phyloP scores from a whole-genome alignment of 2,329 filamentous ascomycete species.

The Ophiocordyceps camponoti-leonardi region DNA sequence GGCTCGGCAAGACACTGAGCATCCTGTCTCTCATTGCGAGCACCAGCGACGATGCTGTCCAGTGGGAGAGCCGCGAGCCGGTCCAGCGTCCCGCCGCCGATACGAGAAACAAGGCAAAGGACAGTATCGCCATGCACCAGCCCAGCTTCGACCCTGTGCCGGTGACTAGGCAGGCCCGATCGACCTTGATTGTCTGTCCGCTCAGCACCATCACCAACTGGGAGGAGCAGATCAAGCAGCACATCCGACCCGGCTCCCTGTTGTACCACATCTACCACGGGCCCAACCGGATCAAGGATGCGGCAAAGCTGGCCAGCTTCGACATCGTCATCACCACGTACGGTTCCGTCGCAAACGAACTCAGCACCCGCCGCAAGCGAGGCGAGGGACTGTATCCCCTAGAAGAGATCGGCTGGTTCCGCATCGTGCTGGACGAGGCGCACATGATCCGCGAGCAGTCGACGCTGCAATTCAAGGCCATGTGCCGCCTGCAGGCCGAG shows the following conservation, averaged over 20 bases:
- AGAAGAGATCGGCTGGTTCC: constrained; percentile 74
- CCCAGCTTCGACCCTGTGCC: constrained; percentile 29
- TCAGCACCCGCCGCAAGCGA: constrained; percentile 42
- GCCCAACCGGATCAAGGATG: constrained; percentile 51
- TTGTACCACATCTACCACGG: constrained; percentile 80
- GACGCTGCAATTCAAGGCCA: constrained; percentile 69
- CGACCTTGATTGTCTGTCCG: constrained; percentile 76
- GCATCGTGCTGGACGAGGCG: constrained; percentile 85
- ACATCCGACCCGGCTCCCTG: constrained; percentile 48
- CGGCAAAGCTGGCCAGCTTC: constrained; percentile 49
- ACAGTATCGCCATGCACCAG: constrained; percentile 12
- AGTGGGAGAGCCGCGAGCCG: constrained; percentile 41
- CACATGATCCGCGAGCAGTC: constrained; percentile 81
- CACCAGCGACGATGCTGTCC: constrained; percentile 42
- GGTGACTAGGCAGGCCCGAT: constrained; percentile 51
- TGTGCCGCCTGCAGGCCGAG: constrained; percentile 61
- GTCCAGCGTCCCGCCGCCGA: constrained; percentile 26
- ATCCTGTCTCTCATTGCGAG: constrained; percentile 61
- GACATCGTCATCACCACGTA: constrained; percentile 91
- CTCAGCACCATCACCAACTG: constrained; percentile 87
- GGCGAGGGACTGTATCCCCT: constrained; percentile 48
- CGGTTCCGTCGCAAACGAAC: constrained; percentile 68
- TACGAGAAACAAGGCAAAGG: constrained; percentile 17
- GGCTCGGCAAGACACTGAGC: constrained; percentile 72
- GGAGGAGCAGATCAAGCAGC: constrained; percentile 79